These are phyloP conservation scores for Elsinoe batatas DNA, from an alignment of 2,329 filamentous ascomycete genomes.

Conservation along the genomic window DNA sequence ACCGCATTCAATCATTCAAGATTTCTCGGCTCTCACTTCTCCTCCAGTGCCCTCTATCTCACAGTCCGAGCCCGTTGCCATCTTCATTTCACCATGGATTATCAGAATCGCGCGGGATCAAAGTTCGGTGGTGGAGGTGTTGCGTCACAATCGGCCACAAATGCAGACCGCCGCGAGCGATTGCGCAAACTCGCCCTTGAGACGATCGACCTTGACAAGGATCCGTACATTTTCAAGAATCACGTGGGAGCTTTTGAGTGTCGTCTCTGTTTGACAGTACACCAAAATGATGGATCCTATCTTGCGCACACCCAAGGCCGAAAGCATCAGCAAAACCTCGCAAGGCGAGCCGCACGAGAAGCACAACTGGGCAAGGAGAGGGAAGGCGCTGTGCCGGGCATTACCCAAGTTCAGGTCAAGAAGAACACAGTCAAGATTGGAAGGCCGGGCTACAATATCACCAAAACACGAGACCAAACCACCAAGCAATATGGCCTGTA, in stretches of 20 bases:
- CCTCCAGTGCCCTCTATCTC: background rate
- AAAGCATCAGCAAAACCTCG: slow-evolving; percentile 98
- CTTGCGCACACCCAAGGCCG: slow-evolving; percentile 96
- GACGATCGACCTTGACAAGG: slow-evolving; percentile 97
- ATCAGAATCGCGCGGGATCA: slow-evolving; percentile 84
- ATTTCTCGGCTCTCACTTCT: background rate
- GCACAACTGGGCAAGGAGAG: slow-evolving; percentile 73
- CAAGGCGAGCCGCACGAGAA: slow-evolving; percentile 88
- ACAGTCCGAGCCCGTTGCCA: background rate
- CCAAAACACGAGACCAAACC: slow-evolving; percentile 82
- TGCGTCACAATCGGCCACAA: slow-evolving; percentile 83
- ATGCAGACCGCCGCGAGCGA: slow-evolving; percentile 93
- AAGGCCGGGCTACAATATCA: slow-evolving; percentile 93
- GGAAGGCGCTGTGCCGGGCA: slow-evolving; percentile 52
- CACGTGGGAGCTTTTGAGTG: slow-evolving; percentile 98
- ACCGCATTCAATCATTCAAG: background rate
- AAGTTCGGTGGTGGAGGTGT: slow-evolving; percentile 98
- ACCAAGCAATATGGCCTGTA: slow-evolving; percentile 81
- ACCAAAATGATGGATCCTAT: slow-evolving; percentile 98
- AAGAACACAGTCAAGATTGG: slow-evolving; percentile 91
- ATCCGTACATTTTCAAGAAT: slow-evolving; percentile 99
- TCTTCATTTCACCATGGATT: slow-evolving; percentile 35
- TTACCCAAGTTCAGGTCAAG: slow-evolving; percentile 60
- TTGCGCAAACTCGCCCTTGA: slow-evolving; percentile 96
- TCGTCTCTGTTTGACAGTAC: slow-evolving; percentile 88